Evolutionary conservation across 805 yeast genomes (phyloP), one percentile per base, ranked within the genome.

Genomic region (Lachancea nothofagi): DNA sequence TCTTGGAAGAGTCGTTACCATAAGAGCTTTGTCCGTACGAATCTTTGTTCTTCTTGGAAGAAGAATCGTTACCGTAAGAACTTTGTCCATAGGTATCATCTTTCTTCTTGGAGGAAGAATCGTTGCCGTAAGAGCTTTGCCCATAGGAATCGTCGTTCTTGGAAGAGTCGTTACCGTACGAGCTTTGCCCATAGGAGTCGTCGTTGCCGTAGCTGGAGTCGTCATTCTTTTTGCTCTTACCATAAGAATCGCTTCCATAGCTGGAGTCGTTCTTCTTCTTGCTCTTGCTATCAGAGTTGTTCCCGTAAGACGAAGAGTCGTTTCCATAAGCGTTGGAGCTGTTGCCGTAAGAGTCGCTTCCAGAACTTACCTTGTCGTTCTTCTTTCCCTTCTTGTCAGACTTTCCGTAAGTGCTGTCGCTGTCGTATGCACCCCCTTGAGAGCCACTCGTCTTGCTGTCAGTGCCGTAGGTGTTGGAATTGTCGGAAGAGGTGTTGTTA

Each of bases 381-480:
- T 9, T 30, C 17, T 17, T 17, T 7, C 15, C n/a, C 7, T n/a
- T 17, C 19, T 30, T 14, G 12, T 7, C 8, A 20, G 41, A 46
- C 47, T 31, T 45, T 9, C 65, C 67, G 42, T 61, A 62, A 25
- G 36, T 21, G 28, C 18, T 17, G 28, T 33, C 26, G 7, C 22
- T 23, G 26, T 12, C 26, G 26, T 23, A 23, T 8, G 56, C 44
- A 31, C n/a, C n/a, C n/a, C n/a, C n/a, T n/a, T n/a, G n/a, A n/a
- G n/a, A n/a, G 50, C 49, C 43, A 18, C 29, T 35, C 1, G 29
- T 38, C 23, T 41, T 41, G n/a, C 47, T 33, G 64, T 27, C 36
- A 23, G 49, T 47, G 17, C 63, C 62, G 33, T 56, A 58, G 9
- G 62, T 52, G 46, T 44, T 41, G 25, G 40, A 34, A 13, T 15